phyloP scores from a whole-genome alignment of 192 early-diverging fungal species.

The Nowakowskiella sp. region DNA sequence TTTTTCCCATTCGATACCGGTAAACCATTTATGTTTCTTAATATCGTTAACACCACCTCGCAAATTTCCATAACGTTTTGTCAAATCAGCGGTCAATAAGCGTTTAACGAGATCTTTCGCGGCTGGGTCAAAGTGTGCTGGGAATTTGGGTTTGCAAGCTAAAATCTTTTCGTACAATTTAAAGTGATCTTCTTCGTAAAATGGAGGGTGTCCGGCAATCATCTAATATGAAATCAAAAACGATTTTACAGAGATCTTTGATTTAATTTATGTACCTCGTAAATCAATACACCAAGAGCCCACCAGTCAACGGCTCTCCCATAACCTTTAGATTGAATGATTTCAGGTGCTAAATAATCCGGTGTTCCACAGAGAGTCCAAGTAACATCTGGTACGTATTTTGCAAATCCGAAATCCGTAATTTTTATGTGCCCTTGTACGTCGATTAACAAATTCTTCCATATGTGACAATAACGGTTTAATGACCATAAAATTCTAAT shows the following conservation, averaged over 20 bases:
- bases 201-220: constrained; percentile 64
- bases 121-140: constrained; percentile 60
- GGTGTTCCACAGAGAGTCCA: constrained; percentile 85
- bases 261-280: constrained; percentile 30
- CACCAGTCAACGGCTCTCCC: constrained; percentile 63
- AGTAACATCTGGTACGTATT: constrained; percentile 71
- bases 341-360: constrained; percentile 53
- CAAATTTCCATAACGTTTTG: constrained; percentile 73
- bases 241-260: not conserved
- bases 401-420: constrained; percentile 80
- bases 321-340: constrained; percentile 63
- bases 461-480: constrained; percentile 1
- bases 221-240: constrained; percentile 25
- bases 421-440: constrained; percentile 74
- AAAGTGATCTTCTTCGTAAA: constrained; percentile 66
- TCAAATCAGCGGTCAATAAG: constrained; percentile 60
- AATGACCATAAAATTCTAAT: not conserved
- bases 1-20: constrained; percentile 82
- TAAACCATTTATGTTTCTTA: constrained; percentile 92
- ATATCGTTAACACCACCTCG: constrained; percentile 74
- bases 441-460: constrained; percentile 65
- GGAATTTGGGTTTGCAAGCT: constrained; percentile 61
- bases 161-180: constrained; percentile 68
- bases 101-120: constrained; percentile 69
- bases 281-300: constrained; percentile 58